These are phyloP conservation scores for Pseudozyma pruni DNA, from an alignment of 1,284 basidiomycete species.

Conservation along the genomic window DNA sequence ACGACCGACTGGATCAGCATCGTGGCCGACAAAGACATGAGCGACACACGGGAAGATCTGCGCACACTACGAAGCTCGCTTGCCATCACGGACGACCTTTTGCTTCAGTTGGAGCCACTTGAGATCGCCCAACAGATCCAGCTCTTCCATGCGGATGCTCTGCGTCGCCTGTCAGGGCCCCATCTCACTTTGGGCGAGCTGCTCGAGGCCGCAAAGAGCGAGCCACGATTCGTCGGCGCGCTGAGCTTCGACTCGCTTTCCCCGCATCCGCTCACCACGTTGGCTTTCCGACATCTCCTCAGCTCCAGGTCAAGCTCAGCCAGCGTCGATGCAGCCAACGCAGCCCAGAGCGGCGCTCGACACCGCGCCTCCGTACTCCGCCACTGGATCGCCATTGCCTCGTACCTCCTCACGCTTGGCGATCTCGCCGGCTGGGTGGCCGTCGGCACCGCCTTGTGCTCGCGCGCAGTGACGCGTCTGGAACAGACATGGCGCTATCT, in stretches of 20 bases:
- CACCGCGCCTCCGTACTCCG: conserved; percentile 59
- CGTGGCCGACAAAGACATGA: conserved; percentile 19
- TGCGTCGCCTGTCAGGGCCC: conserved; percentile 26
- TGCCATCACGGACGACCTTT: conserved; percentile 31
- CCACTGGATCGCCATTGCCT: conserved; percentile 65
- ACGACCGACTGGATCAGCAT: conserved; percentile 32
- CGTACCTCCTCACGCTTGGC: conserved; percentile 45
- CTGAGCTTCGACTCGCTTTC: conserved; percentile 60
- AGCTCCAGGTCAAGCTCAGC: conserved; percentile 11
- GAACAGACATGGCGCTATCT: conserved; percentile 62
- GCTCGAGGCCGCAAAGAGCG: conserved; percentile 8
- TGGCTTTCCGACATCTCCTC: conserved; percentile 60
- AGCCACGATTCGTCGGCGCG: conserved; percentile 16
- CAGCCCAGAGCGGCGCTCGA: conserved; percentile 32
- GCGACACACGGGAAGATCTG: conserved; percentile 23
- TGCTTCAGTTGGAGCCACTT: conserved; percentile 55
- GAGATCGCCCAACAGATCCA: conserved; percentile 67
- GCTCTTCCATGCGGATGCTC: conserved; percentile 54
- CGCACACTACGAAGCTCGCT: conserved; percentile 28
- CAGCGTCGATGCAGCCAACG: conserved; percentile 22
- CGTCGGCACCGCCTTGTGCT: conserved; percentile 61
- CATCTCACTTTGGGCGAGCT: conserved; percentile 32
- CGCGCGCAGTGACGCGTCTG: conserved; percentile 61
- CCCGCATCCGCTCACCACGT: conserved; percentile 60
- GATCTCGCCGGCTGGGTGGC: conserved; percentile 64